These are phyloP conservation scores for Diaporthe australafricana DNA, from an alignment of 2,329 filamentous ascomycete genomes.

Conservation along the genomic window DNA sequence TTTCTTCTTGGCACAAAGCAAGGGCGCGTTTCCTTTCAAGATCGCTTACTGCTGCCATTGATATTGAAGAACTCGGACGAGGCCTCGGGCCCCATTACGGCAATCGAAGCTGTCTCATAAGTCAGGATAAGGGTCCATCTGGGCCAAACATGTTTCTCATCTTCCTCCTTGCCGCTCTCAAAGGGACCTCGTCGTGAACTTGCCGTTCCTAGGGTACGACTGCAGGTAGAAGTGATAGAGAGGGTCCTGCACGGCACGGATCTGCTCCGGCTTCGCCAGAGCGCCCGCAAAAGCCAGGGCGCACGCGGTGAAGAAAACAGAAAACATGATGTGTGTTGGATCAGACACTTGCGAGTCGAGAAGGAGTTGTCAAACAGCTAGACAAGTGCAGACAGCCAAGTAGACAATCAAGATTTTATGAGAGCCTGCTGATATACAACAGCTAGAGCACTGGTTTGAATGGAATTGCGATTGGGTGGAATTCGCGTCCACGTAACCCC, in stretches of 20 bases:
- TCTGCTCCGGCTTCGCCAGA: conserved; percentile 57
- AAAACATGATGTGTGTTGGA: conserved; percentile 4
- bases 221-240: conserved; percentile 67
- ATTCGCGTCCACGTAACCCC: background rate
- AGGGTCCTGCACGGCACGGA: conserved; percentile 60
- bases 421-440: background rate
- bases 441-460: no score
- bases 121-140: conserved; percentile 16
- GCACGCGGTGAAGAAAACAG: background rate
- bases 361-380: background rate
- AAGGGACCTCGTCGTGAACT: conserved; percentile 25
- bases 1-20: background rate
- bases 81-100: conserved; percentile 64
- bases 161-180: background rate
- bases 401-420: background rate
- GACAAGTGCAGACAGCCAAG: background rate
- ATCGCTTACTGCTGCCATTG: conserved; percentile 44
- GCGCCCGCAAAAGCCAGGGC: conserved; percentile 4
- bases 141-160: background rate
- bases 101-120: conserved; percentile 48
- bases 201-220: conserved; percentile 55
- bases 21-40: no score
- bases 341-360: background rate
- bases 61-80: conserved; percentile 62
- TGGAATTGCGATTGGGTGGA: background rate